Base-by-base conservation (phyloP, 257 asterid species). In the Solanum habrochaites region DNA sequence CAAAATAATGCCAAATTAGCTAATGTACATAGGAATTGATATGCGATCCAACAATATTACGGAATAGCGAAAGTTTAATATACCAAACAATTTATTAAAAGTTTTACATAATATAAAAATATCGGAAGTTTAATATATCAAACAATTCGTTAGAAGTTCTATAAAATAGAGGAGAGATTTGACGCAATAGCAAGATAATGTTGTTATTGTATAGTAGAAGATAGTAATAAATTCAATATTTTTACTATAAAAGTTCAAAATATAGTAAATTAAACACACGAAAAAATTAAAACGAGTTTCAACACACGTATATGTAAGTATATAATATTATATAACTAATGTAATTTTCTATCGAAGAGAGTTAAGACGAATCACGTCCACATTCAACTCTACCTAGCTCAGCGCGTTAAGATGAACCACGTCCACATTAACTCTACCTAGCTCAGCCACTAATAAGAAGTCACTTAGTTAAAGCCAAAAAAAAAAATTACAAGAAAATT, bases 91-190 rank as follows among this genome's bases (percentile, higher is more conserved):
- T 31, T 13, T 2, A 0, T 15, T 31, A 29, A 1, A 7, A 20
- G 14, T 70, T 16, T 4, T 15, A 31, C 4, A 1, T 10, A 6
- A 70, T 15, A 31, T 11, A n/a, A 2, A 7, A 67, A 1, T 11
- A 6, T 14, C 6, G 1, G 6, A 52, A 52, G 2, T 0, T 69
- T 70, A 70, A 1, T 15, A 20, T 3, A 70, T 7, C 4, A 3
- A 1, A 31, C 2, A 3, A 2, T 31, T 13, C 0, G 18, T 31
- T 15, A 29, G 7, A 31, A 10, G n/a, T 31, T 8, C 4, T 29
- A 31, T 5, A 8, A 6, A 14, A 69, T 15, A 62, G 2, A 47
- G 7, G n/a, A 58, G 4, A 21, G n/a, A 16, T 3, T 52, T 11
- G 16, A 5, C 7, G 4, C 4, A 64, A 64, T 25, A n/a, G 4